Percentiles rank a stretch among this genome's conserved stretches.
These are phyloP conservation scores for Lachnellula occidentalis DNA, from an alignment of 2,329 filamentous ascomycete species.

Conservation along the genomic window DNA sequence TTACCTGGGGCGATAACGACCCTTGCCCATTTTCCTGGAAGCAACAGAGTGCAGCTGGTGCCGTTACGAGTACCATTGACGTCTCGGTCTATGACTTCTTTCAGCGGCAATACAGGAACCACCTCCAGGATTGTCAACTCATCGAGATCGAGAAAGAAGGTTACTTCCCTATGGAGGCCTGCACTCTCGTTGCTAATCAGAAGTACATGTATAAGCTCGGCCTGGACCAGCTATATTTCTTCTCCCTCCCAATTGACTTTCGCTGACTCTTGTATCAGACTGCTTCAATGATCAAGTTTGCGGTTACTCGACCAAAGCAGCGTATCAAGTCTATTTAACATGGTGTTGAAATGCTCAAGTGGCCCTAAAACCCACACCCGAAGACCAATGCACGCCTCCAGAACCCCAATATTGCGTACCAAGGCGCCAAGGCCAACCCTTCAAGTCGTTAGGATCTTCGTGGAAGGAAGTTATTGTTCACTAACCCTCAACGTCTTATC, in stretches of 20 bases:
- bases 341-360: constrained; percentile 63
- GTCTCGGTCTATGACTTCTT: constrained; percentile 51
- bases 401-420: constrained; percentile 66
- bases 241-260: neutral
- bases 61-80: constrained; percentile 33
- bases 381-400: constrained; percentile 62
- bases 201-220: constrained; percentile 59
- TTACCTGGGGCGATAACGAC: too few relatives aligned
- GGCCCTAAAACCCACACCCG: constrained; percentile 54
- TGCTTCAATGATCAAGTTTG: constrained; percentile 84
- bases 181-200: constrained; percentile 48
- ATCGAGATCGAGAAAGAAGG: constrained; percentile 51
- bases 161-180: constrained; percentile 58
- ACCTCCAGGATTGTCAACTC: constrained; percentile 42
- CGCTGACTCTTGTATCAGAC: constrained; percentile 49
- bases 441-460: constrained; percentile 83
- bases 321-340: constrained; percentile 64
- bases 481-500: constrained; percentile 57
- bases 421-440: constrained; percentile 43
- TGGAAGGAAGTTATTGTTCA: constrained; percentile 67
- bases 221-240: constrained; percentile 36
- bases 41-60: constrained; percentile 29
- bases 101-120: constrained; percentile 46
- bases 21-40: constrained; percentile 52
- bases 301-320: constrained; percentile 67